Evolutionary conservation across 2,329 filamentous ascomycete genomes (phyloP), one percentile per base, ranked within the genome.

Genomic region (Botrytis porri): DNA sequence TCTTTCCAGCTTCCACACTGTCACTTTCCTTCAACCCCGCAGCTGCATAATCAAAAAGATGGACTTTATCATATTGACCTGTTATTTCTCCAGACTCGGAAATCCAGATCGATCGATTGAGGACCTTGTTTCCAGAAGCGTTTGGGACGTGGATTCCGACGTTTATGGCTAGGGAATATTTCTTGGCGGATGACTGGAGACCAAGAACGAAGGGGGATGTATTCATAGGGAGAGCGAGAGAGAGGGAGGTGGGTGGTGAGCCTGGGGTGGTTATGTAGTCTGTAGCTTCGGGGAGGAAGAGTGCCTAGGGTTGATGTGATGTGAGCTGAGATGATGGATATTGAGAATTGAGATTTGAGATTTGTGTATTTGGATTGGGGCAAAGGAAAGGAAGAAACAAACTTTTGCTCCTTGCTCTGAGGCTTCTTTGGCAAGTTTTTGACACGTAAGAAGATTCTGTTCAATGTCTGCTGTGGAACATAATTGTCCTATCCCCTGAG

Each of bases 201-300:
- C 94, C 94, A 0, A 86, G 83, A 20, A 98, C 91, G 81, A 98
- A 98, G 41, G 88, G 86, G 20, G 90, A 93, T 35, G 86, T 84
- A 3, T 86, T 81, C 57, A 91, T 87, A 4, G 94, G 87, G 73
- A 87, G 88, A 75, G 89, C 94, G 16, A 98, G 89, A 7, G 88
- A 86, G 14, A 94, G 83, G 0, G 91, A 92, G 78, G 95, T 90
- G 18, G 88, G 82, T 3, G 90, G 85, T 0, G 89, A 90, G 4
- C 43, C 35, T 0, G 64, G 64, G 2, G 87, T 85, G 32, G 89
- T 92, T 78, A 98, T 94, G 84, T 97, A 75, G 62, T 75, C 73
- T 39, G 77, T 76, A 18, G 95, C 95, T 86, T 98, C 95, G 20
- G 95, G 95, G 70, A 98, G 90, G 84, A 98, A 98, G 67, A 98